phyloP scores from a whole-genome alignment of 768 basidiomycete genomes.

The Phlegmacium glaucopus region DNA sequence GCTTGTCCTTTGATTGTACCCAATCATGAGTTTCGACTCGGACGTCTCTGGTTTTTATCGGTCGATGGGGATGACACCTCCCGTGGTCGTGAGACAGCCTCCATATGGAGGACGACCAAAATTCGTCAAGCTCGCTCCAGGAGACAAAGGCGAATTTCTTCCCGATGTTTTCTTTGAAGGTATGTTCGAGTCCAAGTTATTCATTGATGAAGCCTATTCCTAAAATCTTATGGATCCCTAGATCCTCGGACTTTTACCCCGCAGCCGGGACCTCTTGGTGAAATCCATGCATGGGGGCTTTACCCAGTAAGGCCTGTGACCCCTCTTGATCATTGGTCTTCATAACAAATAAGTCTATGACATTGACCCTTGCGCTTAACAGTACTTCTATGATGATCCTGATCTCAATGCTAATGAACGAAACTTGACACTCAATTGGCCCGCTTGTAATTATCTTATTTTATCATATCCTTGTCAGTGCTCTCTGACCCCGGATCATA shows the following conservation, averaged over 20 bases:
- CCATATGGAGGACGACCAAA: too few relatives aligned
- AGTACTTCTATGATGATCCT: conserved; percentile 1
- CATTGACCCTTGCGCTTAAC: neutral
- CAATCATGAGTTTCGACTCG: too few relatives aligned
- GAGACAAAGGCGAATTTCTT: conserved; percentile 23
- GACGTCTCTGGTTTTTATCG: too few relatives aligned
- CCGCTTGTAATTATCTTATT: conserved; percentile 6
- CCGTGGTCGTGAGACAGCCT: too few relatives aligned
- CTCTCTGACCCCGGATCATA: neutral
- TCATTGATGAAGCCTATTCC: neutral
- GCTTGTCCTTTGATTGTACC: too few relatives aligned
- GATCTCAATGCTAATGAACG: neutral
- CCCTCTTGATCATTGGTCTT: too few relatives aligned
- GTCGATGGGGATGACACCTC: too few relatives aligned
- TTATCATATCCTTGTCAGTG: too few relatives aligned
- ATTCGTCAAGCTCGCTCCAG: too few relatives aligned
- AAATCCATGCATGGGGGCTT: conserved; percentile 29
- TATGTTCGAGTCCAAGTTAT: too few relatives aligned
- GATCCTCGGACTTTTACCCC: conserved; percentile 19
- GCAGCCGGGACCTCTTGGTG: conserved; percentile 21
- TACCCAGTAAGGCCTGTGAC: conserved; percentile 14
- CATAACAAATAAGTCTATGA: neutral
- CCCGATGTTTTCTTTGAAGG: conserved; percentile 24
- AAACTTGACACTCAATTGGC: conserved; percentile 9
- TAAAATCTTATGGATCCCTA: conserved; percentile 1